These are phyloP conservation scores for Debaryomyces nepalensis DNA, from an alignment of 1,139 yeast genomes.

Conservation along the genomic window DNA sequence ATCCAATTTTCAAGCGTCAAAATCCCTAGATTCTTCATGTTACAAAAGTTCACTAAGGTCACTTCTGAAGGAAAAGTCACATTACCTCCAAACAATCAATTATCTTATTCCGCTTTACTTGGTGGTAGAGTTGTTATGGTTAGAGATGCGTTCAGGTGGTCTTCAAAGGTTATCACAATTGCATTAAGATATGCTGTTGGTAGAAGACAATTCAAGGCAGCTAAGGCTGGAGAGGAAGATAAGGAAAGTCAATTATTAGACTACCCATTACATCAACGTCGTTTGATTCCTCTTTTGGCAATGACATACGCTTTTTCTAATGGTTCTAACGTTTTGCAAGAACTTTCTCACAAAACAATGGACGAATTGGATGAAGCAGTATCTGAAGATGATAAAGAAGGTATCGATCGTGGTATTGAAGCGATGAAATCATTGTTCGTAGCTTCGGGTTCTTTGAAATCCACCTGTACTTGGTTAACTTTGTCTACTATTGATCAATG, in stretches of 20 bases:
- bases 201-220: constrained; percentile 76
- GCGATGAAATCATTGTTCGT: constrained; percentile 80
- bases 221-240: constrained; percentile 33
- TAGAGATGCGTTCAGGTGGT: constrained; percentile 76
- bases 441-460: constrained; percentile 86
- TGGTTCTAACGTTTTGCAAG: constrained; percentile 68
- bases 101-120: constrained; percentile 83
- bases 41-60: constrained; percentile 79
- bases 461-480: constrained; percentile 87
- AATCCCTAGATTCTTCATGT: constrained; percentile 83
- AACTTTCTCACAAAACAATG: constrained; percentile 56
- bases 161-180: constrained; percentile 79
- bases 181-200: constrained; percentile 89
- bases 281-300: constrained; percentile 81
- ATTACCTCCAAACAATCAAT: constrained; percentile 81
- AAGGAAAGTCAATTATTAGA: constrained; percentile 72
- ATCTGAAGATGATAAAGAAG: constrained; percentile 44
- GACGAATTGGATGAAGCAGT: constrained; percentile 59
- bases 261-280: constrained; percentile 84
- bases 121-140: constrained; percentile 94
- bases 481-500: constrained; percentile 82
- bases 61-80: constrained; percentile 69
- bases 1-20: constrained; percentile 83
- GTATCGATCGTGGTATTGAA: constrained; percentile 55
- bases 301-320: constrained; percentile 78